phyloP scores from a whole-genome alignment of 306 rosid species.

The Cucurbita ficifolia region DNA sequence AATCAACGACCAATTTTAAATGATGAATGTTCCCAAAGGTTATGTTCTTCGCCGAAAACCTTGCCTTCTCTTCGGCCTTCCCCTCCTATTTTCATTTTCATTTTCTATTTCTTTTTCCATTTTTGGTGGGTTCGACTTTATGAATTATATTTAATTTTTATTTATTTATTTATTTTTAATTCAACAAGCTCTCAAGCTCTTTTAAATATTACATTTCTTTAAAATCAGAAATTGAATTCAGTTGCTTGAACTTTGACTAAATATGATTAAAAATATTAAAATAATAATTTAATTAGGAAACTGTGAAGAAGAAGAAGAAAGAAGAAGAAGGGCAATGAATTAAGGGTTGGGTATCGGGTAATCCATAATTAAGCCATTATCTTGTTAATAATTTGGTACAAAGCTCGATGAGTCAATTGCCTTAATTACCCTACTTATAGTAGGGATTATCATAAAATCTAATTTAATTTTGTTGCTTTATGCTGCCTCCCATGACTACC shows the following conservation, averaged over 20 bases:
- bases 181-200: neutral
- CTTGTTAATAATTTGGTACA: conserved; percentile 12
- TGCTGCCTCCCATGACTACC: neutral
- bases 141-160: too few species aligned
- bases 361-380: conserved; percentile 29
- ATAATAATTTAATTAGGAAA: neutral
- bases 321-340: neutral
- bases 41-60: neutral
- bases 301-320: neutral
- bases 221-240: too few species aligned
- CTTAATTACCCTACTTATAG: conserved; percentile 3
- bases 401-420: conserved; percentile 8
- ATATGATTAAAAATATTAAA: neutral
- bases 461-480: neutral
- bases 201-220: neutral
- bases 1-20: conserved; percentile 37
- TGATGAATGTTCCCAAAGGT: conserved; percentile 27
- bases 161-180: too few species aligned
- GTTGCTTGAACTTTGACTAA: neutral
- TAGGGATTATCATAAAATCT: neutral
- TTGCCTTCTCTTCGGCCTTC: neutral
- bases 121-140: too few species aligned
- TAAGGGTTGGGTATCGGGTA: neutral
- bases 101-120: too few species aligned
- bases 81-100: too few species aligned